Evolutionary conservation across 78 protist genomes (phyloP), one percentile per base, ranked within the genome.

Genomic region (Guillardia theta): DNA sequence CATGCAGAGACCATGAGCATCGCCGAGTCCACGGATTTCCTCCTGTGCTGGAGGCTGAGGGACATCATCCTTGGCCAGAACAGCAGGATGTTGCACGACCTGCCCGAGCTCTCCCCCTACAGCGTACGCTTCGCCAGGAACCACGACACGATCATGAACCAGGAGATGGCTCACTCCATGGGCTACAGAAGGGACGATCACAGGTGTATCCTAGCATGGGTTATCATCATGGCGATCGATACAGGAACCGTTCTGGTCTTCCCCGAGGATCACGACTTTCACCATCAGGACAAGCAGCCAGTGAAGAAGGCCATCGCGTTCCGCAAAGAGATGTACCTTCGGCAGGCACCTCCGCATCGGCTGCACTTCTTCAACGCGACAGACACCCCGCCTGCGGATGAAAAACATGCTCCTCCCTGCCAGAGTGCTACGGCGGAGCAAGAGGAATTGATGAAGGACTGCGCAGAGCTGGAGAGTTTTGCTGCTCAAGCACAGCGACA

Each of bases 121-220:
- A 1, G 2, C 43, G 78, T 5, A 33, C 78, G 15, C 43, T 5
- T 70, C 41, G 83, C 22, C 46, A 36, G 83, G 45, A 70, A 70
- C 83, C 83, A 70, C 83, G 83, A 70, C 83, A 70, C 83, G n/a
- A 70, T 70, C 41, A 24, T 36, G 45, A 70, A 70, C 83, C 83
- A 70, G 46, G 45, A 70, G 36, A 36, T 70, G 46, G 83, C 83
- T 22, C 45, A 24, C 83, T 70, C 41, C 36, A 15, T 15, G 4
- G 83, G 83, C 41, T 70, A 22, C 83, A 12, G 36, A 12, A 12
- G 12, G 36, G 22, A 70, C 83, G 83, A 70, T 43, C 9, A 15
- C 21, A 36, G 33, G 41, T 33, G 33, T 24, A 22, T 43, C 46
- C 83, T 70, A 12, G 83, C 83, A 43, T 70, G 83, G 83, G 41